Evolutionary conservation across 768 basidiomycete genomes (phyloP).

Genomic region (Ramaria rubella): DNA sequence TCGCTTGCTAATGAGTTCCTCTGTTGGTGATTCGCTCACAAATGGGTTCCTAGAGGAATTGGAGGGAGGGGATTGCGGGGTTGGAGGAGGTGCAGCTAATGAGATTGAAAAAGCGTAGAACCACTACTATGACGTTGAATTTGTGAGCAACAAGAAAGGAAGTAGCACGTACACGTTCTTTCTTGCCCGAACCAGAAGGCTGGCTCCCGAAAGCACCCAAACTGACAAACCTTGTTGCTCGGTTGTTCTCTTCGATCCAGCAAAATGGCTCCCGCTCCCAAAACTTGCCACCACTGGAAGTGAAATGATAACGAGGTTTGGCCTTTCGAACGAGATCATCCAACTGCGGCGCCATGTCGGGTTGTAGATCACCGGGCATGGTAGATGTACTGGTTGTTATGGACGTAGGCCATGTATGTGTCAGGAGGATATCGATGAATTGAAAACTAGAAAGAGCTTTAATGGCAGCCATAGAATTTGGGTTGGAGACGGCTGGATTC

Average conservation of each 20-base stretch:
- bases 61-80: conserved; percentile 38
- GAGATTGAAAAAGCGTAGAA: conserved; percentile 94
- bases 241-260: conserved; percentile 67
- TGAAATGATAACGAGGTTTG: conserved; percentile 86
- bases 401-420: conserved; percentile 67
- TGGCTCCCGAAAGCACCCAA: conserved; percentile 81
- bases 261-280: conserved; percentile 94
- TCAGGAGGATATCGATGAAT: conserved; percentile 74
- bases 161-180: conserved; percentile 62
- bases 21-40: conserved; percentile 27
- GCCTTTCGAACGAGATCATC: conserved; percentile 58
- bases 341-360: conserved; percentile 47
- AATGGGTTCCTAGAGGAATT: conserved; percentile 74
- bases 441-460: conserved; percentile 56
- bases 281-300: conserved; percentile 63
- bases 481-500: conserved; percentile 35
- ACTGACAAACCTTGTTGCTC: conserved; percentile 75
- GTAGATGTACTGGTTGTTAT: conserved; percentile 57
- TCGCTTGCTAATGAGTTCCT: conserved; percentile 44
- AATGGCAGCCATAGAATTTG: conserved; percentile 61
- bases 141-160: not conserved
- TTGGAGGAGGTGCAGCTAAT: conserved; percentile 31
- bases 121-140: conserved; percentile 50
- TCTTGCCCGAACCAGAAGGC: conserved; percentile 46
- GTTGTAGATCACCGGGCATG: conserved; percentile 41